Conservation (phyloP, 441 rosid genomes). For the Corymbia citriodora region DNA sequence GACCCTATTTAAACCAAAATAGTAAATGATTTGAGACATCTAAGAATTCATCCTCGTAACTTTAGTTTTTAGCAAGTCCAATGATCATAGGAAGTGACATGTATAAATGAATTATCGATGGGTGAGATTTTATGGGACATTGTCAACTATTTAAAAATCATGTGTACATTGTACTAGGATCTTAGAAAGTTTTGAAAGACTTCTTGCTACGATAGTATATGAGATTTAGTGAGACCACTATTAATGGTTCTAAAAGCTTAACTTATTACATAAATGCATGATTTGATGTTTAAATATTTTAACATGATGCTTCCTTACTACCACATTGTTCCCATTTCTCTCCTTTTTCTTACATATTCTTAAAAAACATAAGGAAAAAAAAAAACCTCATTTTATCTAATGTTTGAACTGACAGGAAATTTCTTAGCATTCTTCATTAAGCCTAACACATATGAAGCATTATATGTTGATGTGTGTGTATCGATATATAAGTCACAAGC, state of each 20-base stretch:
- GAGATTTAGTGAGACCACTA: rapidly evolving
- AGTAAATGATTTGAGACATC: not conserved
- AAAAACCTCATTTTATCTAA: not conserved
- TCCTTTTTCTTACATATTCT: not conserved
- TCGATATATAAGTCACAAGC: not conserved
- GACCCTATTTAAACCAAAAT: not conserved
- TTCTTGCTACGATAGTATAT: rapidly evolving
- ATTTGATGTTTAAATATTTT: not conserved
- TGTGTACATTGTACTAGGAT: not conserved
- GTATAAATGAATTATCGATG: not conserved
- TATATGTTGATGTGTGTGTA: not conserved
- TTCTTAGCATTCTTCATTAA: not conserved
- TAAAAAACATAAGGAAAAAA: not conserved
- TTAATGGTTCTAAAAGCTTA: rapidly evolving
- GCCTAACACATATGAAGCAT: not conserved
- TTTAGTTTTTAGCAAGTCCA: not conserved
- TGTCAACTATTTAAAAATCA: not conserved
- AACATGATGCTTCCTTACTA: not conserved
- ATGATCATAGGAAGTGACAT: not conserved
- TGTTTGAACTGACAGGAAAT: not conserved
- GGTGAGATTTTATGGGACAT: not conserved
- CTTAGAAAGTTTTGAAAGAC: not conserved
- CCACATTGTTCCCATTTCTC: not conserved
- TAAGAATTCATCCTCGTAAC: not conserved
- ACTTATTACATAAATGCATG: not conserved